Base-by-base conservation (phyloP, 306 rosid genomes). In the Cucurbita ficifolia region DNA sequence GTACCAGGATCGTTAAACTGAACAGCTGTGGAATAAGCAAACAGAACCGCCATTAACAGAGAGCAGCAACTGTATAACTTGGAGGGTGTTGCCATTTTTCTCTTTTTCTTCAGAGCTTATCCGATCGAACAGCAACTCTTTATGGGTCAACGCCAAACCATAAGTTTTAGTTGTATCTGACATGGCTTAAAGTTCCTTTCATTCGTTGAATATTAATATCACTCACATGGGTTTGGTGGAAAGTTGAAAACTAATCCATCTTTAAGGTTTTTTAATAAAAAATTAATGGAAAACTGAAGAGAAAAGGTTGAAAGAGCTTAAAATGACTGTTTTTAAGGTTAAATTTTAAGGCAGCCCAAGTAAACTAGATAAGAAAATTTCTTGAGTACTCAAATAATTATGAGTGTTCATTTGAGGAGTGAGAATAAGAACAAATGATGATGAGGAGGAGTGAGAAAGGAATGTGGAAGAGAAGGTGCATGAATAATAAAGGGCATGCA, bases 1-100 rank as follows among this genome's bases (percentile, higher is more conserved):
- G 40, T 84, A 87, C 94, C 87, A 43, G 72, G 80, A 77, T 88
- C 96, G 64, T 90, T 79, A 53, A 86, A 72, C 76, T 90, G 94
- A 62, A 82, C 86, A 45, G 86, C 82, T 16, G 91, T 89, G n/a
- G 90, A 86, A 83, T 84, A 86, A 73, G 88, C 86, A 72, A 90
- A 90, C 40, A 90, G 88, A 54, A 75, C 50, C 55, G 90, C 86
- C 88, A 86, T 85, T 18, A 79, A 75, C 13, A 88, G 56, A 73
- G 90, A 86, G 48, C 86, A 83, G 13, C 76, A 42, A 63, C 56
- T 71, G 76, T 74, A 71, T 53, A 79, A 54, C 48, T 79, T 88
- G 63, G 63, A 76, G 43, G 79, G 35, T 38, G 49, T 46, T 64
- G 79, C 80, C 94, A 88, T 86, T 84, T 35, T 77, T 70, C 16